Percentiles rank a stretch among this genome's conserved stretches.
Conservation (phyloP, 192 early-diverging fungal species). For the Spizellomyces sp. region DNA sequence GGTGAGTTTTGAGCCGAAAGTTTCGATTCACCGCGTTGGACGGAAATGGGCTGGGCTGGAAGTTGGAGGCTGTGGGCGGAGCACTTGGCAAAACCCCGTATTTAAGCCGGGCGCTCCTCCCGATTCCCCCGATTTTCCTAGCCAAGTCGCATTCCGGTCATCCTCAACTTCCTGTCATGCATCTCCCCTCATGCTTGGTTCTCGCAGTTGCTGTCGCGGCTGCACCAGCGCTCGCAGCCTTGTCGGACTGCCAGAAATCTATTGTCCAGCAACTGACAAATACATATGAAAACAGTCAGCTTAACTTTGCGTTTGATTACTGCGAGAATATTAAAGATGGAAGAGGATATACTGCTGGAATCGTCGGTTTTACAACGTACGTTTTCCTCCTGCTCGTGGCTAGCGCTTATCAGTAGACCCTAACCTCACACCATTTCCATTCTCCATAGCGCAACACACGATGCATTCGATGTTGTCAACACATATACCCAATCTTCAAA, state of each 20-base stretch:
- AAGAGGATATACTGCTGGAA: slow-evolving; percentile 51
- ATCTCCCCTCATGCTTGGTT: background rate
- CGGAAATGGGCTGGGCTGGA: no score
- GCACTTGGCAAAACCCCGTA: no score
- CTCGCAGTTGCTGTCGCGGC: background rate
- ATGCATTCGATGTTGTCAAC: slow-evolving; percentile 51
- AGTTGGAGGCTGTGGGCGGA: no score
- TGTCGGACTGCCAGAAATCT: slow-evolving; percentile 44
- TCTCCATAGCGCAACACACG: slow-evolving; percentile 44
- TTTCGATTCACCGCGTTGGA: no score
- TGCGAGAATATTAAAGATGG: slow-evolving; percentile 42
- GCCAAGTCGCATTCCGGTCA: no score
- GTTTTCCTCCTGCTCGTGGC: background rate
- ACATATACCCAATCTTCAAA: slow-evolving; percentile 42
- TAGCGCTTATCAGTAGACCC: background rate
- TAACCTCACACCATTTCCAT: background rate
- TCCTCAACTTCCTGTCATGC: no score
- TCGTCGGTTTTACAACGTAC: slow-evolving; percentile 54
- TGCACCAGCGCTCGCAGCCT: slow-evolving; percentile 20
- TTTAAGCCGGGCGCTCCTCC: no score
- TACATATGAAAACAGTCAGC: slow-evolving; percentile 44
- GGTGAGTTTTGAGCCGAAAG: no score
- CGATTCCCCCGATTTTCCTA: no score
- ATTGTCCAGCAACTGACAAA: slow-evolving; percentile 53
- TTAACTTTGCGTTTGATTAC: slow-evolving; percentile 43